These are phyloP conservation scores for Funneliformis geosporum DNA, from an alignment of 192 early-diverging fungal species.

Conservation along the genomic window DNA sequence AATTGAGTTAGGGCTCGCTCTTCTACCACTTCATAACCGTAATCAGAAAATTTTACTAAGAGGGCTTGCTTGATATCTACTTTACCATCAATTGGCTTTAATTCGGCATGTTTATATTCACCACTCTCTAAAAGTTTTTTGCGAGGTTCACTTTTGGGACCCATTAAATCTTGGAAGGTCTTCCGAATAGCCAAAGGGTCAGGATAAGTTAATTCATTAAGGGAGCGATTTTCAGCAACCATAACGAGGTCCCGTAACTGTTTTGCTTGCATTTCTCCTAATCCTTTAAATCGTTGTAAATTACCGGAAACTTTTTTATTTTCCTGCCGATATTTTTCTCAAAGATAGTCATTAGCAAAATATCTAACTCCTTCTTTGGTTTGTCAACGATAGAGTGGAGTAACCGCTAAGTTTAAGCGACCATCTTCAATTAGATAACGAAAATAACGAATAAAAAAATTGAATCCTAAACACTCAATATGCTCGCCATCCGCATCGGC, in stretches of 20 bases:
- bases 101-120: constrained; percentile 6
- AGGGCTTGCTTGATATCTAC: neutral
- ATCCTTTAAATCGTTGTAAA: constrained; percentile 29
- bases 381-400: constrained; percentile 21
- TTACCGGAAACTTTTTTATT: constrained; percentile 7
- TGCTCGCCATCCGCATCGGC: constrained; percentile 21
- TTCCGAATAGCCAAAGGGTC: neutral
- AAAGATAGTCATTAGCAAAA: constrained; percentile 4
- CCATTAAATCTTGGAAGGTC: constrained; percentile 22
- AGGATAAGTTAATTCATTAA: constrained; percentile 19
- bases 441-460: constrained; percentile 29
- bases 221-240: neutral
- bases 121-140: constrained; percentile 23
- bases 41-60: neutral
- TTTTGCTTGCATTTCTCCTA: constrained; percentile 21
- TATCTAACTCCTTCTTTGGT: constrained; percentile 19
- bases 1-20: constrained; percentile 6
- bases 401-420: neutral
- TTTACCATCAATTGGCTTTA: constrained; percentile 3
- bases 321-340: constrained; percentile 13
- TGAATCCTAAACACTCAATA: constrained; percentile 9
- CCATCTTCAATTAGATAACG: constrained; percentile 19
- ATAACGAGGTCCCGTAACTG: constrained; percentile 13
- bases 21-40: constrained; percentile 6
- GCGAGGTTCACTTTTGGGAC: constrained; percentile 15